Evolutionary conservation across 2,329 filamentous ascomycete genomes (phyloP).

Genomic region (Colletotrichum sidae): DNA sequence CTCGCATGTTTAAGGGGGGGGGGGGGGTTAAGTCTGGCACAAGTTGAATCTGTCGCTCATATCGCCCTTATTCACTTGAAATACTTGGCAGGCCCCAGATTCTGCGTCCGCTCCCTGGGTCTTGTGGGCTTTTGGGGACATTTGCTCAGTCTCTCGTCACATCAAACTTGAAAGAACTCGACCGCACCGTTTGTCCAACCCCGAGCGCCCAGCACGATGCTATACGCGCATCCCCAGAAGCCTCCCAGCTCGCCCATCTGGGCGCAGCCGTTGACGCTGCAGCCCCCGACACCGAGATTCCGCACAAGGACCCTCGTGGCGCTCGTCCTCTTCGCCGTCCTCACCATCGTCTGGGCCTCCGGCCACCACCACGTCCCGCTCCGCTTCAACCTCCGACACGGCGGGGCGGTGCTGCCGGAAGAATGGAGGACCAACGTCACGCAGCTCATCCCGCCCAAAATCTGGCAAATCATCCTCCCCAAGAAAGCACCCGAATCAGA

Average conservation of each 20-base stretch:
- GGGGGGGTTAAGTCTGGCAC: too few species aligned
- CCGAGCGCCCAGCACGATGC: too few species aligned
- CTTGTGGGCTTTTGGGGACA: too few species aligned
- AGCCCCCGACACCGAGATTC: not conserved
- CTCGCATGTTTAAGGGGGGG: too few species aligned
- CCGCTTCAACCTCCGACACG: not conserved
- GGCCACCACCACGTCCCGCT: slow-evolving; percentile 3
- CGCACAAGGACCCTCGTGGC: not conserved
- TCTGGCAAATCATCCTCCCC: slow-evolving; percentile 18
- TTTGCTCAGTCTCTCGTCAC: too few species aligned
- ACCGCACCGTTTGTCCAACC: too few species aligned
- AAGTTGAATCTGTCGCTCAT: too few species aligned
- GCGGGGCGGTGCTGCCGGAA: not conserved
- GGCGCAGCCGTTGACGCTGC: slow-evolving; percentile 8
- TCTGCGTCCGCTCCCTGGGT: too few species aligned
- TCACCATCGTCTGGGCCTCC: slow-evolving; percentile 7
- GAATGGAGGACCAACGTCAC: slow-evolving; percentile 9
- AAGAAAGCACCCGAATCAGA: slow-evolving; percentile 1
- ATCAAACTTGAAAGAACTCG: too few species aligned
- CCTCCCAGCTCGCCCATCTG: slow-evolving; percentile 7
- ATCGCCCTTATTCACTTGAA: too few species aligned
- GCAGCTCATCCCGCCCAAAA: slow-evolving; percentile 15
- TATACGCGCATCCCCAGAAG: slow-evolving; percentile 2
- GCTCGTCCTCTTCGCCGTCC: not conserved
- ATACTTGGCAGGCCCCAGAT: too few species aligned